phyloP scores from a whole-genome alignment of 192 early-diverging fungal species.

The Martensiomyces pterosporus region DNA sequence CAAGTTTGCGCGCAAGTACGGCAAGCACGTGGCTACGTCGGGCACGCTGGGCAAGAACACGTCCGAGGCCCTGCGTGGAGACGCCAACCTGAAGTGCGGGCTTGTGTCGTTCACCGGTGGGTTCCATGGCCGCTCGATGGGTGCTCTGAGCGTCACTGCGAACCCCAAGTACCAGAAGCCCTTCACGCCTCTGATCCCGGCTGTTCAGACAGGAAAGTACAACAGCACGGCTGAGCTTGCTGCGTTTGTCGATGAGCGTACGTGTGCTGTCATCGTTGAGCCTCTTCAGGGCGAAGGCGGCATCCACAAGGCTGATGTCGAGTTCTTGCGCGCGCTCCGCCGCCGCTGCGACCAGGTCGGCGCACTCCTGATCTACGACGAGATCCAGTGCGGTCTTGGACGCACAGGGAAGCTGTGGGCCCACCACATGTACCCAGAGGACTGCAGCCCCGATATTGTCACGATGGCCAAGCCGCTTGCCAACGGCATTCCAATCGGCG shows the following conservation, averaged over 20 bases:
- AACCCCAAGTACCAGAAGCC: slow-evolving; percentile 93
- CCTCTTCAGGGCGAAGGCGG: slow-evolving; percentile 98
- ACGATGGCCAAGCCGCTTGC: slow-evolving; percentile 97
- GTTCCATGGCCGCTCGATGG: slow-evolving; percentile 97
- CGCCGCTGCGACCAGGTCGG: slow-evolving; percentile 77
- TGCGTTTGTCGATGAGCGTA: slow-evolving; percentile 66
- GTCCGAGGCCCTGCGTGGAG: slow-evolving; percentile 49
- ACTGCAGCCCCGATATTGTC: slow-evolving; percentile 82
- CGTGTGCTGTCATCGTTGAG: slow-evolving; percentile 92
- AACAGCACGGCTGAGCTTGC: slow-evolving; percentile 67
- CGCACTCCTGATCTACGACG: slow-evolving; percentile 91
- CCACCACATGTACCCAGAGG: slow-evolving; percentile 64
- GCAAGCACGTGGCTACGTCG: slow-evolving; percentile 38
- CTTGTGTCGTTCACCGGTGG: slow-evolving; percentile 86
- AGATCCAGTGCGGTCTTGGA: slow-evolving; percentile 94
- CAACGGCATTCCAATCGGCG: slow-evolving; percentile 95
- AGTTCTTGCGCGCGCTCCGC: slow-evolving; percentile 77
- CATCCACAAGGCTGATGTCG: slow-evolving; percentile 63
- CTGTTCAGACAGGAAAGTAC: slow-evolving; percentile 65
- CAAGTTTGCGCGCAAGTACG: slow-evolving; percentile 94
- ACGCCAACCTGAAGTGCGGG: slow-evolving; percentile 57
- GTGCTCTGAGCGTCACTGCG: slow-evolving; percentile 91
- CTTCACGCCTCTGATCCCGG: slow-evolving; percentile 87
- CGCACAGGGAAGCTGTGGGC: slow-evolving; percentile 88
- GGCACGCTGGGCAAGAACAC: slow-evolving; percentile 34